Percentiles rank a stretch among this genome's conserved stretches.
phyloP scores from a whole-genome alignment of 768 basidiomycete species.

The Amanita pseudoporphyria region DNA sequence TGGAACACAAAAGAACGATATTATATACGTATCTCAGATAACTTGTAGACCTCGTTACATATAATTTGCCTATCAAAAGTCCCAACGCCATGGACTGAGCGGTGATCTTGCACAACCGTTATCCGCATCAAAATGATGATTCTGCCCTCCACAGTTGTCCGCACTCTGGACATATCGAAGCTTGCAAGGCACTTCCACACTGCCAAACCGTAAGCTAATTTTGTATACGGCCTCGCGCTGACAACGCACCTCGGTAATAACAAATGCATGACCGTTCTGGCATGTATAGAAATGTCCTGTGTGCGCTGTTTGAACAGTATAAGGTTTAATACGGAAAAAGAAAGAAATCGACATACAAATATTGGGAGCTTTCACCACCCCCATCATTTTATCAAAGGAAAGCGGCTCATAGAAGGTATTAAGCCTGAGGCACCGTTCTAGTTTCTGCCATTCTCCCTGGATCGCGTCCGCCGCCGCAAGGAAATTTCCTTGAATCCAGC shows the following conservation, averaged over 20 bases:
- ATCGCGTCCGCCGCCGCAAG: constrained; percentile 24
- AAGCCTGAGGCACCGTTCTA: constrained; percentile 27
- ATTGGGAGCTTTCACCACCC: constrained; percentile 37
- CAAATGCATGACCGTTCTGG: constrained; percentile 52
- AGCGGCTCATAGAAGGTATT: constrained; percentile 43
- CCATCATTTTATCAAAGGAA: constrained; percentile 42
- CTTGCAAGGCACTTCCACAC: constrained; percentile 51
- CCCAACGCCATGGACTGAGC: too few species aligned
- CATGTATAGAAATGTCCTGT: constrained; percentile 42
- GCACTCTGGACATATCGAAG: constrained; percentile 47
- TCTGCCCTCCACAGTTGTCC: constrained; percentile 37
- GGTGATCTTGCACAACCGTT: constrained; percentile 35
- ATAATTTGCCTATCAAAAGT: constrained; percentile 19
- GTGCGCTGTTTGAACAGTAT: constrained; percentile 17
- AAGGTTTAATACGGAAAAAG: neutral
- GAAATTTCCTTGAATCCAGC: constrained; percentile 39
- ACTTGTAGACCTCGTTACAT: neutral
- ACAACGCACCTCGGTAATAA: constrained; percentile 41
- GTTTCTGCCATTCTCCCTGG: constrained; percentile 34
- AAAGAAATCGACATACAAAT: constrained; percentile 29
- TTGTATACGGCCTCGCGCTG: neutral
- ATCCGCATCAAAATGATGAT: constrained; percentile 28
- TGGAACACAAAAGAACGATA: too few species aligned
- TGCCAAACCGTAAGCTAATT: constrained; percentile 14
- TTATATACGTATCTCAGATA: too few species aligned